Base-by-base conservation (phyloP, 164 flowering plant genomes). In the Pachysandra terminalis region DNA sequence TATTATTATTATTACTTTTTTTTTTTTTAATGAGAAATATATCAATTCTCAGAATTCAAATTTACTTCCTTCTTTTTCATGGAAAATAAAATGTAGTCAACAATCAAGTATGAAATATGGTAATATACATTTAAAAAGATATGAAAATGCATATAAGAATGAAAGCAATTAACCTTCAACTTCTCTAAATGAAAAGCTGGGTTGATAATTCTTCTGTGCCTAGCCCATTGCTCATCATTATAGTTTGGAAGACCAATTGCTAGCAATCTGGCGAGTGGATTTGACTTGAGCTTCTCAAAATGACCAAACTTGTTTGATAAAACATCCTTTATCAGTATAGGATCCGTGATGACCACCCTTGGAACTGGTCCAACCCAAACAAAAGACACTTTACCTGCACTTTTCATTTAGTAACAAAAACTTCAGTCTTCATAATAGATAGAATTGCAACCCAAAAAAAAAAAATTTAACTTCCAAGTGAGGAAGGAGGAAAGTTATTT, bases 141-240 rank as follows among this genome's bases (percentile, higher is more conserved):
- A n/a, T n/a, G n/a, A n/a, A n/a, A n/a, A n/a, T n/a, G n/a, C n/a
- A n/a, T 23, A 49, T 12, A 25, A 27, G 19, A 19, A 26, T 24
- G n/a, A 19, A 24, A 35, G 45, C 26, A 16, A 86, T n/a, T n/a
- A n/a, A n/a, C 93, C 87, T 87, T 86, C 28, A 87, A 55, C 59
- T 86, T 85, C 59, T 80, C 82, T 9, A 66, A 14, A 64, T 79
- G 73, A 72, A 85, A 87, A 25, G 85, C 89, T 0, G 87, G 89
- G 48, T 78, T 82, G 76, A 84, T 69, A 14, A 84, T 77, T 69
- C 70, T 83, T 54, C 87, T 71, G 15, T 81, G 87, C 32, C 70
- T 83, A 0, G 73, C 81, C 93, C 90, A 88, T 64, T 80, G 74
- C 0, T 83, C 80, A 0, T 82, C 90, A 10, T 81, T 79, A 17